A percentile compares a stretch with the other conserved stretches of the same genome.
Evolutionary conservation across 225 moss, liverwort and hornwort species (phyloP).

Genomic region (Physcomitrellopsis africana): DNA sequence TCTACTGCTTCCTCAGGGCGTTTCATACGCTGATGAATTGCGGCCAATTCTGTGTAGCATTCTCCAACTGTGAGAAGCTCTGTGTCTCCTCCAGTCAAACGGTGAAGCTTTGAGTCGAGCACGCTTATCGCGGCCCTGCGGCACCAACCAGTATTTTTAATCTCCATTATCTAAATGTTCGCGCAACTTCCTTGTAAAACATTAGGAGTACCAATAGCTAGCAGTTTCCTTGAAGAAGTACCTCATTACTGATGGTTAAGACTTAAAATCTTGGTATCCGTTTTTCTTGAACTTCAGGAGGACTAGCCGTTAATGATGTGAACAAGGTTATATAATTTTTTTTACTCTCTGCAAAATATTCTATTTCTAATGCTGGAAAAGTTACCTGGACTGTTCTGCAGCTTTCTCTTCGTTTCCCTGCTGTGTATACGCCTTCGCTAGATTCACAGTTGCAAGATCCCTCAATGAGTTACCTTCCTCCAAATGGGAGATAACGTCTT

Average conservation of each 20-base stretch:
- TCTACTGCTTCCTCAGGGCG: constrained; percentile 72
- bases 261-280: too few relatives aligned
- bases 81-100: constrained; percentile 38
- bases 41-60: constrained; percentile 88
- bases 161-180: background rate
- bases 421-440: constrained; percentile 79
- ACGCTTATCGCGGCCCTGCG: constrained; percentile 60
- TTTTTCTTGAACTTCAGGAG: background rate
- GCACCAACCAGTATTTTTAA: constrained; percentile 2
- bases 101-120: constrained; percentile 56
- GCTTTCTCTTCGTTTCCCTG: constrained; percentile 64
- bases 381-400: constrained; percentile 51
- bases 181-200: background rate
- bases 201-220: background rate
- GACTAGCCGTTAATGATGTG: background rate
- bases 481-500: constrained; percentile 64
- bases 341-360: background rate
- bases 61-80: constrained; percentile 79
- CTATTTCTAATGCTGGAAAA: background rate
- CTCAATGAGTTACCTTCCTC: constrained; percentile 72
- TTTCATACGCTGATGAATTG: constrained; percentile 74
- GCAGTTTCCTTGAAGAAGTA: too few relatives aligned
- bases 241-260: too few relatives aligned
- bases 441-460: constrained; percentile 78
- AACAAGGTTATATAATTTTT: background rate